Conservation (phyloP, 2,329 filamentous ascomycete species). For the Fusarium proliferatum region DNA sequence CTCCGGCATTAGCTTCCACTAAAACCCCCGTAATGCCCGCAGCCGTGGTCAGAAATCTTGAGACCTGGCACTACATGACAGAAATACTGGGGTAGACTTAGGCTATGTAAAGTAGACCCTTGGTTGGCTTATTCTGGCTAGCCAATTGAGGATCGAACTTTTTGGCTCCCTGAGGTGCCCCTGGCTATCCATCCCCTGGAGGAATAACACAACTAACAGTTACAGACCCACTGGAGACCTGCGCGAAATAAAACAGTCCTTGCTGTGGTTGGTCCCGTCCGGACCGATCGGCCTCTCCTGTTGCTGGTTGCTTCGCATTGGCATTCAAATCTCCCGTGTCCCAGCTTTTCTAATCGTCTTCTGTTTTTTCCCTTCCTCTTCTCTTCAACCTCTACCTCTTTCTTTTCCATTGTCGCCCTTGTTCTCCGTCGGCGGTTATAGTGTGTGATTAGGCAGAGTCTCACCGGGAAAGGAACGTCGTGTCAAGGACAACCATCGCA, state of each 20-base stretch:
- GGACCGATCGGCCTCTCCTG: constrained; percentile 34
- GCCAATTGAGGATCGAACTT: background rate
- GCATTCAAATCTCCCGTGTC: constrained; percentile 24
- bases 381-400: constrained; percentile 6
- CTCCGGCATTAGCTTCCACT: constrained; percentile 23
- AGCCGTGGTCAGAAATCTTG: background rate
- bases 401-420: constrained; percentile 18
- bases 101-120: rapidly evolving
- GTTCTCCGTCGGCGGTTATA: constrained; percentile 26
- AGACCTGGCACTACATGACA: background rate
- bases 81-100: background rate
- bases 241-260: constrained; percentile 39
- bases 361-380: background rate
- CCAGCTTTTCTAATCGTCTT: constrained; percentile 9
- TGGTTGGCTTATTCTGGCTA: background rate
- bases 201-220: constrained; percentile 18
- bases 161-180: constrained; percentile 1
- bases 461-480: constrained; percentile 6
- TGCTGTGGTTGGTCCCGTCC: constrained; percentile 39
- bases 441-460: constrained; percentile 10
- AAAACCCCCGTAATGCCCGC: constrained; percentile 25
- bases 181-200: constrained; percentile 25
- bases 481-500: constrained; percentile 2
- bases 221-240: constrained; percentile 14
- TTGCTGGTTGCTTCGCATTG: constrained; percentile 18